Base-by-base conservation (phyloP, 2,329 filamentous ascomycete genomes). In the Fusarium pseudoanthophilum region DNA sequence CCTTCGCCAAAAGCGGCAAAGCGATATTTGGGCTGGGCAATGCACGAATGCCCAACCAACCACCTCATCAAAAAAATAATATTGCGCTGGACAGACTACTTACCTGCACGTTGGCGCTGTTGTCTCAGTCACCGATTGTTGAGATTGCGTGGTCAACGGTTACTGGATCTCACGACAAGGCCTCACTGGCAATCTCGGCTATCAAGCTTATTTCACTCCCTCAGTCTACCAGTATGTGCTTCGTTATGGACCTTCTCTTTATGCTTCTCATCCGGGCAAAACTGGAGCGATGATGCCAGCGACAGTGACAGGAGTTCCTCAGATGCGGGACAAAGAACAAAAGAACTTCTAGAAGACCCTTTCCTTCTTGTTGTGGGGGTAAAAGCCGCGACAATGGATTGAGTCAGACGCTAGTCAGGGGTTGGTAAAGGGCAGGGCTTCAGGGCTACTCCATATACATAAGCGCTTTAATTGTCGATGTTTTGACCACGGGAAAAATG, bases 11-110 rank as follows among this genome's bases (percentile, higher is more conserved):
- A 64, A 74, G 48, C 62, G 71, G 67, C 55, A 72, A 60, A 53
- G 63, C 34, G 42, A 60, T 51, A 21, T 34, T 68, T 64, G 43
- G 48, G 58, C 42, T 65, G 40, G 64, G 28, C n/a, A 42, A 74
- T 76, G 74, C 74, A 76, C 57, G 69, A 70, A 45, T 76, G 69
- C 74, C 74, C 72, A 75, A 76, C 74, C 66, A 71, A 73, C 69
- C 66, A 71, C 65, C 49, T 65, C 72, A 69, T 30, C 46, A 61
- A 57, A 57, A 49, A 26, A 67, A 45, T 10, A 60, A 40, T 18
- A 61, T 46, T 39, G 40, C 32, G 4, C 32, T 55, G 37, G 16
- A 42, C 39, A 52, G 20, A 49, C 32, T 42, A n/a, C 43, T 26
- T 28, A 30, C 34, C 32, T 57, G 40, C 39, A 66, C 7, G 37